Evolutionary conservation across 352 stramenopile species (phyloP), one percentile per base, ranked within the genome.

Genomic region (Phytophthora aleatoria): DNA sequence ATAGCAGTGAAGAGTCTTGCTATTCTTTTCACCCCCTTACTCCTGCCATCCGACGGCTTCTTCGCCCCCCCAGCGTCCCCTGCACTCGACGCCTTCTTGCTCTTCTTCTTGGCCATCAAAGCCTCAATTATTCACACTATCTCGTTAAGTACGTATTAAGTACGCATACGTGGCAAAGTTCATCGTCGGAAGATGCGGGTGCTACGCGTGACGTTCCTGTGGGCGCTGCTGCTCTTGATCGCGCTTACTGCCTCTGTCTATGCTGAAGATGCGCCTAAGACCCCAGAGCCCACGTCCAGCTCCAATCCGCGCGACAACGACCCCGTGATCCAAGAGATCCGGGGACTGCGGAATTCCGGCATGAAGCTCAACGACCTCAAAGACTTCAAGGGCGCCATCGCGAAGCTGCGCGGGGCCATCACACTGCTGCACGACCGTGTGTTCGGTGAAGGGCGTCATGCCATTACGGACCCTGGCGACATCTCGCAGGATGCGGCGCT

Each of bases 321-420:
- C 58, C 85, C 87, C 1, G 74, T 73, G 11, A 85, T 94, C 71
- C 67, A 81, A 49, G 57, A 79, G n/a, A 74, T 94, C 41, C 85
- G 85, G 26, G 72, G 71, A 0, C 69, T 94, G 45, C 85, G 87
- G 33, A 94, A 95, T 70, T 51, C 76, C 2, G 87, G 85, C 11
- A 90, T 94, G 79, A 83, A 82, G 45, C 71, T 77, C 31, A 95
- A 92, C 62, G 87, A 95, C 70, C 69, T 69, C 33, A 74, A 73
- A 16, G 57, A 78, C 43, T 92, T 87, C 55, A 42, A 70, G 20
- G 52, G 59, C 15, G 57, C 82, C 28, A 88, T 92, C 31, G 69
- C 77, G 13, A 87, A 85, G 52, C 68, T 94, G n/a, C 83, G 86
- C 9, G 68, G 75, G 16, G 85, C 87, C 11, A 82, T 95, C 20